Evolutionary conservation across 2,329 filamentous ascomycete species (phyloP), one percentile per base, ranked within the genome.

Genomic region (Sporothrix protearum): DNA sequence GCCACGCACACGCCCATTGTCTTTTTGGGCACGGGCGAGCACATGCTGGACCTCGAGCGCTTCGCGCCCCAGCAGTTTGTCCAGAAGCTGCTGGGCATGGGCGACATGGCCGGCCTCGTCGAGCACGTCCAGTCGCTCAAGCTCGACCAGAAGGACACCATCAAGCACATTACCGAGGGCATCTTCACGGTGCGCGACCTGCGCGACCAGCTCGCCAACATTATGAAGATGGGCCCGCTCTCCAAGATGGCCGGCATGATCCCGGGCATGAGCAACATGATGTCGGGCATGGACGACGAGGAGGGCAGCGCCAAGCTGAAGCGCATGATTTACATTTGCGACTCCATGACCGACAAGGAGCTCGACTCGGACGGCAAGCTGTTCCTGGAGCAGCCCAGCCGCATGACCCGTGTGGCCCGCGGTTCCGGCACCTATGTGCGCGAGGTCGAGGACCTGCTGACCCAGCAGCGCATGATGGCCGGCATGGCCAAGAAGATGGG

Each of bases 201-300:
- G 76, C 89, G 96, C 25, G 96, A 99, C 79, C 96, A 99, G 79
- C 89, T 99, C 14, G 92, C 91, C 72, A 98, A 98, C 78, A 97
- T 99, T 78, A 97, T 98, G 94, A 99, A 99, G 84, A 98, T 99
- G 96, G 96, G 96, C 0, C 96, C 96, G 0, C 83, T 99, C 1
- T 96, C 92, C 22, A 98, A 99, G 80, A 96, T 99, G 88, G 96
- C 95, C 0, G 94, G 94, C 77, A 99, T 99, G 96, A 98, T 99
- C 75, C 96, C 96, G 0, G 96, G 96, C 36, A 91, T 99, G 81
- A 91, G 91, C 76, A 92, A 92, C 78, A 91, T 98, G 86, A 98
- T 97, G 88, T 91, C 93, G 69, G 93, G 93, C 51, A 96, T 98
- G 88, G 94, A 98, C 78, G 96, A 99, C 78, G 95, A 98, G 78